Evolutionary conservation across 768 basidiomycete species (phyloP).

Genomic region (Xerocomellus dryophilus): DNA sequence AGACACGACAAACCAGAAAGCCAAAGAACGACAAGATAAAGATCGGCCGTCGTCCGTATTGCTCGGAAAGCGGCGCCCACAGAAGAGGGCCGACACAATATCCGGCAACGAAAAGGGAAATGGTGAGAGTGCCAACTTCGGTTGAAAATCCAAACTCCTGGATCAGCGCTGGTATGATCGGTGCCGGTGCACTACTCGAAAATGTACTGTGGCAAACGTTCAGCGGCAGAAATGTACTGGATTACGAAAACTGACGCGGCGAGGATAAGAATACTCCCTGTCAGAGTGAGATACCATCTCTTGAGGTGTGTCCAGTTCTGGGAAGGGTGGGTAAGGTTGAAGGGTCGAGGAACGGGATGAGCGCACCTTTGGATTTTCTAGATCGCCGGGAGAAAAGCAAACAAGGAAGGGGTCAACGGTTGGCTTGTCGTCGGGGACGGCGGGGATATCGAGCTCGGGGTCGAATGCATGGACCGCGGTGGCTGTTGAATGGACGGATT

Average conservation of each 20-base stretch:
- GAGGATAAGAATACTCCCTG: conserved; percentile 49
- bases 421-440: conserved; percentile 10
- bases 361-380: conserved; percentile 46
- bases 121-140: conserved; percentile 51
- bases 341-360: not conserved
- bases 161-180: conserved; percentile 44
- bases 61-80: conserved; percentile 56
- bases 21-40: conserved; percentile 55
- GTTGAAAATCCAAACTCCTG: conserved; percentile 46
- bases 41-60: conserved; percentile 57
- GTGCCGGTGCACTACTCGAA: conserved; percentile 57
- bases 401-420: conserved; percentile 31
- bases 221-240: not conserved
- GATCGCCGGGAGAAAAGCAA: conserved; percentile 36
- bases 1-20: conserved; percentile 43
- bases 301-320: conserved; percentile 49
- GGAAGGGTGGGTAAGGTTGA: not conserved
- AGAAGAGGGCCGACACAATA: conserved; percentile 61
- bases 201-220: conserved; percentile 45
- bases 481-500: conserved; percentile 9
- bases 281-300: conserved; percentile 52
- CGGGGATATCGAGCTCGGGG: conserved; percentile 9
- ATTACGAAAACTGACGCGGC: conserved; percentile 43
- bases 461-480: conserved; percentile 17
- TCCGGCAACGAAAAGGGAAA: conserved; percentile 67